Percentiles rank a stretch among this genome's conserved stretches.
Conservation (phyloP, 371 early-diverging fungal genomes). For the Chytridiales sp. region DNA sequence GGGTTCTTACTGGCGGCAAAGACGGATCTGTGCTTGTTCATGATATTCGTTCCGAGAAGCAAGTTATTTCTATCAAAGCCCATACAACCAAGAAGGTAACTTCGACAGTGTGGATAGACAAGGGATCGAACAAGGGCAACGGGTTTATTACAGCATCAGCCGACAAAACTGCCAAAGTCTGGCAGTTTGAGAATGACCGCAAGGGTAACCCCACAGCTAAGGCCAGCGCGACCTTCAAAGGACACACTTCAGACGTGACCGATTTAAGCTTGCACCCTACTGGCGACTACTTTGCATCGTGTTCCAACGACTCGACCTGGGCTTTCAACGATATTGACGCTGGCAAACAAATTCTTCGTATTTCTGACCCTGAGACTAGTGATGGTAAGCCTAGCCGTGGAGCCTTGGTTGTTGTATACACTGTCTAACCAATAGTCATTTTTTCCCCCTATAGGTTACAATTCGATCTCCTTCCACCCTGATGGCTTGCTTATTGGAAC, state of each 20-base stretch:
- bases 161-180: conserved; percentile 82
- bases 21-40: conserved; percentile 63
- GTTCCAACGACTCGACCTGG: conserved; percentile 79
- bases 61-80: conserved; percentile 72
- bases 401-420: neutral
- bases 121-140: conserved; percentile 45
- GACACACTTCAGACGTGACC: conserved; percentile 70
- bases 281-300: conserved; percentile 74
- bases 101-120: conserved; percentile 66
- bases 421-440: neutral
- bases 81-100: conserved; percentile 74
- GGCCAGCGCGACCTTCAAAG: conserved; percentile 57
- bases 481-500: conserved; percentile 86
- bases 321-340: conserved; percentile 71
- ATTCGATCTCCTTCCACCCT: conserved; percentile 83
- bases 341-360: conserved; percentile 59
- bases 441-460: conserved; percentile 50
- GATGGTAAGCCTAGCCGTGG: conserved; percentile 3
- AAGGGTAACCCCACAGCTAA: conserved; percentile 54
- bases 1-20: conserved; percentile 76
- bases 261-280: conserved; percentile 75
- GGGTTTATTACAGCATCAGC: conserved; percentile 74
- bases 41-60: conserved; percentile 41
- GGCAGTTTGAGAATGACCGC: conserved; percentile 36
- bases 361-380: conserved; percentile 17